Evolutionary conservation across 352 stramenopile genomes (phyloP), one percentile per base, ranked within the genome.

Genomic region (Phytophthora pini): DNA sequence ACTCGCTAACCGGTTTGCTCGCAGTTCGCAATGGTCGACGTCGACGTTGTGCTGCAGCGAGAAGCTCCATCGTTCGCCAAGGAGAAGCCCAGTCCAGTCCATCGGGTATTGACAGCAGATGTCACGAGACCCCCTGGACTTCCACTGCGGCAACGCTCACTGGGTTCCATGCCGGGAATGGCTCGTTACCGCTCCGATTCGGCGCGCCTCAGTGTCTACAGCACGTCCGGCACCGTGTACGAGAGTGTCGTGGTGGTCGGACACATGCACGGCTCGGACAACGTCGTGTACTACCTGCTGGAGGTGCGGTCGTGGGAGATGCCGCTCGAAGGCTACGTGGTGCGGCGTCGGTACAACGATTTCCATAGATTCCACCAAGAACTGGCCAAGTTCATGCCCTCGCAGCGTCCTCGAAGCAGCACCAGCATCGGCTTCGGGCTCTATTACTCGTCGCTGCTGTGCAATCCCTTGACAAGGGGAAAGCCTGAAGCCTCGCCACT

Each of bases 321-420:
- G 46, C 85, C 85, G 32, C 81, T 93, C 4, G 85, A 93, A n/a
- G 79, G 76, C 9, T 93, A 93, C 76, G 84, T 91, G 48, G 77
- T 93, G 43, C 82, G 85, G 15, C 79, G 85, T 20, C 79, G 85
- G 5, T 93, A 88, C 71, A 89, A 87, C 56, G 85, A 93, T 62
- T 92, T 93, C 48, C 82, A 80, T 62, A 65, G 72, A 41, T 80
- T 93, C 65, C 79, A 92, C 56, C 48, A 77, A 1, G 66, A 83
- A 29, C 69, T 93, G 43, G 41, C 62, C n/a, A 64, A 77, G 54
- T 59, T 59, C 49, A 93, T 92, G 85, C 76, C 82, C 0, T 68
- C 57, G 0, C 66, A 76, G 36, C 61, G 74, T 10, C 57, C 73
- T 49, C 56, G 62, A 17, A 69, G 60, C 43, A 64, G 50, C 26